Base-by-base conservation (phyloP, 306 rosid genomes). In the Cicer judaicum region DNA sequence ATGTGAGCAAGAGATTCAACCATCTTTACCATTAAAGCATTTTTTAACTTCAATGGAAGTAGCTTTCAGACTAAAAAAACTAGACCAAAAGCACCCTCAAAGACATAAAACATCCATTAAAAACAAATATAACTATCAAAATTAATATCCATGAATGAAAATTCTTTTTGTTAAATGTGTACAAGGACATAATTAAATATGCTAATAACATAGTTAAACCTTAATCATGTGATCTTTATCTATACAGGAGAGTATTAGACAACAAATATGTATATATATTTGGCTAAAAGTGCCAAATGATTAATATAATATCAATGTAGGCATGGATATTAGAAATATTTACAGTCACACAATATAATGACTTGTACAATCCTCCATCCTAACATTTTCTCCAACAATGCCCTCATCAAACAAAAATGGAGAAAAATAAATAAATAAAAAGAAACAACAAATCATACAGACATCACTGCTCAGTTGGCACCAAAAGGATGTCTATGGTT, bases 301-400 rank as follows among this genome's bases (percentile, higher is more conserved):
- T 78, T 79, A 14, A 62, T 53, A 62, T 50, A 50, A 50, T n/a
- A 29, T 60, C 39, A 44, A 42, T 62, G 10, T 38, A 69, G 48
- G 61, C 61, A 50, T 76, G 53, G 72, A 72, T 70, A 72, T 60
- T 78, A 24, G 46, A 85, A 82, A 46, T 81, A 88, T 88, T 53
- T 77, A 88, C 89, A 85, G 48, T 67, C 86, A 73, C 88, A 73
- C 73, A 70, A 65, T 40, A 53, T 72, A 70, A 66, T 52, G 60
- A 46, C 73, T 47, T 36, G 16, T 56, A 34, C 43, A 49, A 61
- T 29, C 62, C 59, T 73, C 69, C 67, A n/a, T 60, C 67, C 78
- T 61, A 38, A n/a, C 72, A 49, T 52, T 60, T 64, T 75, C 66
- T 67, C 84, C 77, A 62, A 10, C 5, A 14, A 36, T 18, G 41